Base-by-base conservation (phyloP, 2,329 filamentous ascomycete genomes). In the Didymella keratinophila region DNA sequence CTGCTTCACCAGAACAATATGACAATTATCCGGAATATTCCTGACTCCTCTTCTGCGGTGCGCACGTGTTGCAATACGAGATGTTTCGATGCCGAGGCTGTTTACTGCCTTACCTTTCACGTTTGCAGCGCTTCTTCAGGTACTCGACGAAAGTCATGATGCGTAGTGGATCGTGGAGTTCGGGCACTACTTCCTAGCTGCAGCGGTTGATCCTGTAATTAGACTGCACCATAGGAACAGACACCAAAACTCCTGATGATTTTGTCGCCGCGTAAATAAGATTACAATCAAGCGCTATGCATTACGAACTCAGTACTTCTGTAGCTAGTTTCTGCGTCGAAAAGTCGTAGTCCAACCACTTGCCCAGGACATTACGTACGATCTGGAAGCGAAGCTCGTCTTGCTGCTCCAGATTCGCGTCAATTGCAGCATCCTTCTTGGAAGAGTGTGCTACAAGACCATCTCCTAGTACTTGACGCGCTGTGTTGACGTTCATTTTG, bases 301-400 rank as follows among this genome's bases (percentile, higher is more conserved):
- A 21, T 32, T 18, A 23, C 18, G 36, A 18, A 2, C 4, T 16
- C n/a, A 27, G 3, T 12, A 4, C 20, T 11, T 34, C 37, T 23
- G 27, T 18, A n/a, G 37, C 20, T 11, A 12, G 6, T 4, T 32
- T 21, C 32, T 32, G 37, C 3, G 27, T 34, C 4, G 48, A 32
- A 20, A 51, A 51, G 16, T 51, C 14, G 11, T 43, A 34, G 30
- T 51, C 48, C 37, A 51, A 23, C 48, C 48, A 51, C 10, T 42
- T 23, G 18, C 48, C 48, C 27, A 51, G 9, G 34, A 34, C 18
- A 8, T 51, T 21, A 11, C 48, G 48, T 10, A 51, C 37, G 2
- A 43, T 16, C 12, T 25, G 37, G 27, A 39, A 18, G 16, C 37
- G 48, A 12, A 42, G 18, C 14, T 34, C 28, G 14, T 51, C 48